These are phyloP conservation scores for Nicotiana knightiana DNA, from an alignment of 257 asterid species.

Conservation along the genomic window DNA sequence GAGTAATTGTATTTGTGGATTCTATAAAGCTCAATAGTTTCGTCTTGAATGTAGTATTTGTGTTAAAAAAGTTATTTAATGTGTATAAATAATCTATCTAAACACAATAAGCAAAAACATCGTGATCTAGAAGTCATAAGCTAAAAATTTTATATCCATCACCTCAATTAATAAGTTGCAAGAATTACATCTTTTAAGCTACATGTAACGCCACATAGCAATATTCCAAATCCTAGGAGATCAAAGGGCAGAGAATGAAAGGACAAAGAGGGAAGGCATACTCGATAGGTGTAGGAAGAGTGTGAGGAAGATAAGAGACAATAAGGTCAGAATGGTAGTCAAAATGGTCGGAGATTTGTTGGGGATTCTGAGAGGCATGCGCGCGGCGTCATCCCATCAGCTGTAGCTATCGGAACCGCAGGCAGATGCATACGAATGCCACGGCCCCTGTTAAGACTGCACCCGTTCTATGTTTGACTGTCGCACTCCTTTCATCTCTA, in stretches of 20 bases:
- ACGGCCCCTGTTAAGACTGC: background rate
- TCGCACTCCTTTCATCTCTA: constrained; percentile 6
- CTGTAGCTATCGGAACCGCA: background rate
- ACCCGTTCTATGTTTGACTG: constrained; percentile 4
- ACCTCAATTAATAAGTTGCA: too few relatives aligned
- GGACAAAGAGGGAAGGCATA: background rate
- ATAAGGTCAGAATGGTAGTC: constrained; percentile 11
- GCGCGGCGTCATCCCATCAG: constrained; percentile 19
- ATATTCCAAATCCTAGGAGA: background rate
- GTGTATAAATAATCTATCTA: too few relatives aligned
- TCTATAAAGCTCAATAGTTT: too few relatives aligned
- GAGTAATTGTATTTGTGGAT: too few relatives aligned
- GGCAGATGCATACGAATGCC: background rate
- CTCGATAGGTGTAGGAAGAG: background rate
- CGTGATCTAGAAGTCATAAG: too few relatives aligned
- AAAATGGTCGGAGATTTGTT: constrained; percentile 16
- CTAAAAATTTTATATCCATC: too few relatives aligned
- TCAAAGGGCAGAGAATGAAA: background rate
- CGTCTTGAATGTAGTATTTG: too few relatives aligned
- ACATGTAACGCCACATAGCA: background rate
- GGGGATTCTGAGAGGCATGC: constrained; percentile 26
- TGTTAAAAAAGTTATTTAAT: too few relatives aligned
- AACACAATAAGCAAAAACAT: too few relatives aligned
- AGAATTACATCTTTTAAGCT: too few relatives aligned
- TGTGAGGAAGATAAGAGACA: constrained; percentile 6